Percentiles rank a stretch among this genome's conserved stretches.
These are phyloP conservation scores for Salix viminalis DNA, from an alignment of 345 rosid species.

Conservation along the genomic window DNA sequence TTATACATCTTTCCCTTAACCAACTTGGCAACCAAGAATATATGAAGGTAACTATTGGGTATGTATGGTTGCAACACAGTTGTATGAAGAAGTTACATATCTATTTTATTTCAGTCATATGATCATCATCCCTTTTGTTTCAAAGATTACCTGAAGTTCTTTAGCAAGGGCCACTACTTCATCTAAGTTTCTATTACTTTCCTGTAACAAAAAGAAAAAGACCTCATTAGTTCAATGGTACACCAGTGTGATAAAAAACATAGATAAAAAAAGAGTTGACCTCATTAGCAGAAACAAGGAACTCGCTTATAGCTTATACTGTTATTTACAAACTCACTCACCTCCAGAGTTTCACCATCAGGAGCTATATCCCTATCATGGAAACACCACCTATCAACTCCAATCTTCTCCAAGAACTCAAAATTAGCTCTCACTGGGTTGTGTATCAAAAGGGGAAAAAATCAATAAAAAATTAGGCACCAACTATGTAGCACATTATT, in stretches of 20 bases:
- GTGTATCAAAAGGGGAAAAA: constrained; percentile 1
- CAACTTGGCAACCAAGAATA: background rate
- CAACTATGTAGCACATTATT: background rate
- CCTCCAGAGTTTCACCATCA: constrained; percentile 73
- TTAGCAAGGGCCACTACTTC: constrained; percentile 89
- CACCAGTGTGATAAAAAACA: background rate
- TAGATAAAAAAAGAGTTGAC: background rate
- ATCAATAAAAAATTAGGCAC: background rate
- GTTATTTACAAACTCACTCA: constrained; percentile 15
- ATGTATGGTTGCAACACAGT: too few relatives aligned
- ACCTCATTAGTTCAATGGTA: background rate
- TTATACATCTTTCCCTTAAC: background rate
- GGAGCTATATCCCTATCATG: constrained; percentile 98
- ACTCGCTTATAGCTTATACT: background rate
- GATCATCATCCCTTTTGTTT: too few relatives aligned
- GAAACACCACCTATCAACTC: constrained; percentile 93
- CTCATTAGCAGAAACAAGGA: background rate
- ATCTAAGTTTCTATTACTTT: constrained; percentile 81
- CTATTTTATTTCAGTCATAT: too few relatives aligned
- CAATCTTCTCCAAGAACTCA: constrained; percentile 87
- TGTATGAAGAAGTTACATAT: too few relatives aligned
- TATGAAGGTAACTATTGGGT: too few relatives aligned
- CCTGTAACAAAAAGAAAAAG: constrained; percentile 37
- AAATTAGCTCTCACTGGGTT: constrained; percentile 93
- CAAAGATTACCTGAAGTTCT: constrained; percentile 60